These are phyloP conservation scores for Asterophora lycoperdoides DNA, from an alignment of 768 basidiomycete genomes.

Conservation along the genomic window DNA sequence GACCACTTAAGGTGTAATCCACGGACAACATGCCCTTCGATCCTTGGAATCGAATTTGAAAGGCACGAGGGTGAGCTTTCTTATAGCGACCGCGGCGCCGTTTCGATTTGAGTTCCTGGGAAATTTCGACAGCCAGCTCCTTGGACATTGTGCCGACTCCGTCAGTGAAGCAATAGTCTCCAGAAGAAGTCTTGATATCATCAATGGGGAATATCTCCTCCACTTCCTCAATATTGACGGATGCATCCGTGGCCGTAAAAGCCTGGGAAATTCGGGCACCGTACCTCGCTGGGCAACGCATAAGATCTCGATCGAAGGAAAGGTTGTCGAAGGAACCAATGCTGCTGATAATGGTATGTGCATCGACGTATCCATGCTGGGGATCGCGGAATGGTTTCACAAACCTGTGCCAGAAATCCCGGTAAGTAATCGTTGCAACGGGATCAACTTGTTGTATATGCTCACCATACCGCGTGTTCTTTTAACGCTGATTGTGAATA, in stretches of 20 bases:
- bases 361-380: conserved; percentile 29
- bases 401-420: conserved; percentile 42
- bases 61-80: conserved; percentile 42
- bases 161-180: conserved; percentile 57
- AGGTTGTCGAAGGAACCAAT: conserved; percentile 53
- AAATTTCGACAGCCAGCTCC: conserved; percentile 49
- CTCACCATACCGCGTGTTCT: conserved; percentile 55
- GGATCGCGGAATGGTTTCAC: conserved; percentile 48
- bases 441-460: neutral
- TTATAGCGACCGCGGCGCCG: conserved; percentile 30
- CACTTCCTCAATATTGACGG: conserved; percentile 39
- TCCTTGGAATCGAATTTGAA: conserved; percentile 59
- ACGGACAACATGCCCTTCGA: conserved; percentile 65
- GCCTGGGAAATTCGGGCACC: conserved; percentile 70
- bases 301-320: conserved; percentile 40
- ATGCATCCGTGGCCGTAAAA: conserved; percentile 67
- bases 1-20: conserved; percentile 47
- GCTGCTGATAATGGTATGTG: conserved; percentile 46
- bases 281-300: conserved; percentile 63
- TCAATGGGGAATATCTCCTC: conserved; percentile 42
- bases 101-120: conserved; percentile 33
- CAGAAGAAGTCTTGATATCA: conserved; percentile 32
- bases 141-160: conserved; percentile 64
- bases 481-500: conserved; percentile 76
- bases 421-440: neutral